phyloP scores from a whole-genome alignment of 345 rosid genomes.

The Linum lewisii region DNA sequence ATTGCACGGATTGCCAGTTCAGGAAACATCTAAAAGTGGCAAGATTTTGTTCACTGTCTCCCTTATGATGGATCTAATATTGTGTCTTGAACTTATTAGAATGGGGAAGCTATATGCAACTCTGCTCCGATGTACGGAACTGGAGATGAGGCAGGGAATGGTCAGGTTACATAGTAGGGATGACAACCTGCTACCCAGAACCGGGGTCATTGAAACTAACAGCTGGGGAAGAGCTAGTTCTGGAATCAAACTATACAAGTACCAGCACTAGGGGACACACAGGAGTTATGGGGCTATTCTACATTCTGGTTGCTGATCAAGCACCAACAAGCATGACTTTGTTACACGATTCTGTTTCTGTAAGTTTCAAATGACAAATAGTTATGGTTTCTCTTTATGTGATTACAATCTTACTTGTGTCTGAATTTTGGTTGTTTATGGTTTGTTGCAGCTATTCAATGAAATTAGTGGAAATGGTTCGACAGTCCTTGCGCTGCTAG shows the following conservation, averaged over 20 bases:
- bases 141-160: slow-evolving; percentile 74
- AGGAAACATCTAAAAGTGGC: no score
- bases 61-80: no score
- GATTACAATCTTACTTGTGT: no score
- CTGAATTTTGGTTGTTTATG: no score
- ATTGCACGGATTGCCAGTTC: no score
- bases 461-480: no score
- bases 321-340: slow-evolving; percentile 23
- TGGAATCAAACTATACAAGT: slow-evolving; percentile 55
- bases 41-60: no score
- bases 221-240: slow-evolving; percentile 43
- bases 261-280: slow-evolving; percentile 35
- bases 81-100: slow-evolving; percentile 38
- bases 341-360: slow-evolving; percentile 18
- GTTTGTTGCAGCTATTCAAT: no score
- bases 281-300: slow-evolving; percentile 84
- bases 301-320: slow-evolving; percentile 51
- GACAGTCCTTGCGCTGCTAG: no score
- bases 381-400: no score
- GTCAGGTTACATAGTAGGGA: slow-evolving; percentile 82
- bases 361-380: slow-evolving; percentile 14
- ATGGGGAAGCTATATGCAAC: slow-evolving; percentile 46
- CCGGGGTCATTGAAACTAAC: slow-evolving; percentile 54
- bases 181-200: slow-evolving; percentile 76
- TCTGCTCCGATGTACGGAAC: slow-evolving; percentile 56